Evolutionary conservation across 352 stramenopile genomes (phyloP).

Genomic region (Phytopythium boreale): DNA sequence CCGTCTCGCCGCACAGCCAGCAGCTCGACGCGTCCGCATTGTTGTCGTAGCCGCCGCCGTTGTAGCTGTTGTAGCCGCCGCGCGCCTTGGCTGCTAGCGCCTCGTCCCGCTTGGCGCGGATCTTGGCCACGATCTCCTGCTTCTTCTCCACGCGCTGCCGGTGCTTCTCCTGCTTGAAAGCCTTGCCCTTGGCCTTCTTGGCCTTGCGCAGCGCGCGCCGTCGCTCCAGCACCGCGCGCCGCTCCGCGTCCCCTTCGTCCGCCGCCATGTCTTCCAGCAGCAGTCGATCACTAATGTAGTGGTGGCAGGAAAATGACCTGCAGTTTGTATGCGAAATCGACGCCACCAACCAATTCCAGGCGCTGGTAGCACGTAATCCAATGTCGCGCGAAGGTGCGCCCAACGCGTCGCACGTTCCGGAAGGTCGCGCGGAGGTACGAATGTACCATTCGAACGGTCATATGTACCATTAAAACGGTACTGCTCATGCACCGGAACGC

Average conservation of each 20-base stretch:
- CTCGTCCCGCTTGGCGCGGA: slow-evolving; percentile 71
- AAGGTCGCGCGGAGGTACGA: neutral
- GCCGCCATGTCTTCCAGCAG: too few species aligned
- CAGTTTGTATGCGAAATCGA: neutral
- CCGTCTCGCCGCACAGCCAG: slow-evolving; percentile 67
- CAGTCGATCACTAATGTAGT: too few species aligned
- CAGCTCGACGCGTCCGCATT: slow-evolving; percentile 40
- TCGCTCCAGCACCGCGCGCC: slow-evolving; percentile 35
- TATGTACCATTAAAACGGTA: neutral
- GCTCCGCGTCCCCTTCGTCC: slow-evolving; percentile 23
- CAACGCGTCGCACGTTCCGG: neutral
- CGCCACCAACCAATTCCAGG: neutral
- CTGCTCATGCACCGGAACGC: slow-evolving; percentile 1
- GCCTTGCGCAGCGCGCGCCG: slow-evolving; percentile 75
- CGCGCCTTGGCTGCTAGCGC: slow-evolving; percentile 17
- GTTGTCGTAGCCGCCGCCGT: slow-evolving; percentile 13
- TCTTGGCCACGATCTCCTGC: slow-evolving; percentile 71
- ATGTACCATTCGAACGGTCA: neutral
- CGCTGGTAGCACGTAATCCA: neutral
- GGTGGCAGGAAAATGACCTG: neutral
- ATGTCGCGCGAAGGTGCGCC: neutral
- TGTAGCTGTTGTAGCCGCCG: slow-evolving; percentile 10
- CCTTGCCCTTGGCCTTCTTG: slow-evolving; percentile 73
- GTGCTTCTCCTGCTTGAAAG: slow-evolving; percentile 65
- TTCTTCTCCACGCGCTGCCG: slow-evolving; percentile 68